These are phyloP conservation scores for Aspergillus latus DNA, from an alignment of 2,329 filamentous ascomycete species.

Conservation along the genomic window DNA sequence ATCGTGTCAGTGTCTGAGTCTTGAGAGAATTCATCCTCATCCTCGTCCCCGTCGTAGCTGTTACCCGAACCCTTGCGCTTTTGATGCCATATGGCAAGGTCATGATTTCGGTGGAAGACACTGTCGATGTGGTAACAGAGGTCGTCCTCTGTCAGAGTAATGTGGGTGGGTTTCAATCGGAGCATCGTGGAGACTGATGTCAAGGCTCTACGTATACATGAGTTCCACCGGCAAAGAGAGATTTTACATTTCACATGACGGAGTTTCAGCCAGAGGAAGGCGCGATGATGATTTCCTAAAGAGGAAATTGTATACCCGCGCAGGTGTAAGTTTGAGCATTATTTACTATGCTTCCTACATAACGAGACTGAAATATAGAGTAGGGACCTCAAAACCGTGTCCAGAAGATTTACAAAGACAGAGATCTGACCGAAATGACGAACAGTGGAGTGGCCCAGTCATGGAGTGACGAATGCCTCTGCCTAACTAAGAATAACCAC, in stretches of 20 bases:
- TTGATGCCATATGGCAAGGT: constrained; percentile 19
- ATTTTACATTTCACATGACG: background rate
- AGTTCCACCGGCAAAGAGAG: background rate
- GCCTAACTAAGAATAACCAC: constrained; percentile 19
- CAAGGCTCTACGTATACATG: background rate
- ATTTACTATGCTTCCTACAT: background rate
- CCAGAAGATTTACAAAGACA: background rate
- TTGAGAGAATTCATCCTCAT: constrained; percentile 12
- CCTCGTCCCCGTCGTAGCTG: constrained; percentile 11
- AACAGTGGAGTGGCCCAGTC: constrained; percentile 12
- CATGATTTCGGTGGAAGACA: constrained; percentile 18
- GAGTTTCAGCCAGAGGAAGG: background rate
- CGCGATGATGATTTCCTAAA: constrained; percentile 9
- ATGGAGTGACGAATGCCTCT: constrained; percentile 15
- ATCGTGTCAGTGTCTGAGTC: constrained; percentile 7
- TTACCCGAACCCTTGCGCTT: constrained; percentile 15
- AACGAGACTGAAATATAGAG: background rate
- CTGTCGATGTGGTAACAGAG: constrained; percentile 32
- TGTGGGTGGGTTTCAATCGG: constrained; percentile 33
- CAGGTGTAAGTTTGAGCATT: background rate
- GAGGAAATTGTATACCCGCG: constrained; percentile 7
- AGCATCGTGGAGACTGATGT: constrained; percentile 29
- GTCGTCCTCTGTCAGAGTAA: constrained; percentile 35
- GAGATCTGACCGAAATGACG: background rate
- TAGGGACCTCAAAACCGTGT: background rate